Base-by-base conservation (phyloP, 495 filamentous ascomycete genomes). In the Usnea hakonensis region DNA sequence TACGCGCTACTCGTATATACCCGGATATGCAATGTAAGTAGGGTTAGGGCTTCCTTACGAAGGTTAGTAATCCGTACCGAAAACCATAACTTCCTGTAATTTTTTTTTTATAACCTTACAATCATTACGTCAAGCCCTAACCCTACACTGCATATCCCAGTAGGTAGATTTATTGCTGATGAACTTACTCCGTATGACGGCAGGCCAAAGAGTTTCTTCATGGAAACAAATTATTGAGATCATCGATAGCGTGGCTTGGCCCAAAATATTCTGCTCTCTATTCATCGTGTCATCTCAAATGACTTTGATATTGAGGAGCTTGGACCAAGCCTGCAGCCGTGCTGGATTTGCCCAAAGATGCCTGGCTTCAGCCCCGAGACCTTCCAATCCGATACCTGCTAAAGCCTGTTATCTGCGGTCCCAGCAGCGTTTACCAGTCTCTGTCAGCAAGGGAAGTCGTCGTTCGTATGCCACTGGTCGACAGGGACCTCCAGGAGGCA, bases 401-500 rank as follows among this genome's bases (percentile, higher is more conserved):
- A 21, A 56, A 37, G 23, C 9, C 23, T 21, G 13, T 36, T 21
- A 5, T 26, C 11, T 41, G 33, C 35, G 30, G 7, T 38, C 17
- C 21, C 38, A 61, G 48, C 52, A 56, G n/a, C 40, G 13, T 33
- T 28, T n/a, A 52, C 58, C 54, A 43, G 26, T 46, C 17, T 66
- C 9, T 53, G 77, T 19, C 72, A 75, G 1, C 61, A 67, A 35
- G 60, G 69, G 32, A 38, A 9, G 26, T 33, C 17, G 67, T 37
- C 81, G 92, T 63, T 72, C 69, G 41, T 96, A 96, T 77, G 85
- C 88, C 32, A 88, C 80, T 79, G 90, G 88, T 58, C 76, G 86
- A 62, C 89, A 91, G 65, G 89, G 90, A 65, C 93, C 90, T 16
- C 90, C 92, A 0, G 93, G 93, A 50, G 91, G 91, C 44, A 96